A percentile compares a stretch with the other conserved stretches of the same genome.
These are phyloP conservation scores for Agaricus subrufescens DNA, from an alignment of 768 basidiomycete genomes.

Conservation along the genomic window DNA sequence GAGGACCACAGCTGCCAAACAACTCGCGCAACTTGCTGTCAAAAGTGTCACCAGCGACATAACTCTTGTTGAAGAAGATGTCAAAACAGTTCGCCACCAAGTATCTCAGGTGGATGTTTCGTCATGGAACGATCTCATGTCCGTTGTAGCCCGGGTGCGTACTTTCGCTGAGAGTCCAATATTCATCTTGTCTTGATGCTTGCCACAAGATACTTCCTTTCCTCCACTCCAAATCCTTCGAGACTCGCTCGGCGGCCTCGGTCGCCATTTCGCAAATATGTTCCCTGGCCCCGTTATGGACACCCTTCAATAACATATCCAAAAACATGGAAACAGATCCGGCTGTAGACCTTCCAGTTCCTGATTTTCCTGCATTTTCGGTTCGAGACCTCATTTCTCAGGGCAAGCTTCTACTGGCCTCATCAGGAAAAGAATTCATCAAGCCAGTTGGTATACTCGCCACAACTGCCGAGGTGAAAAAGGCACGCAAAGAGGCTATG, in stretches of 20 bases:
- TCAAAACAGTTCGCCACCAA: slow-evolving; percentile 61
- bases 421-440: slow-evolving; percentile 89
- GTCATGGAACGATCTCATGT: slow-evolving; percentile 88
- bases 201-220: slow-evolving; percentile 75
- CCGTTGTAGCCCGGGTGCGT: slow-evolving; percentile 83
- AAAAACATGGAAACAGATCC: slow-evolving; percentile 18
- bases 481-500: slow-evolving; percentile 87
- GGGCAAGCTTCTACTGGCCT: slow-evolving; percentile 77
- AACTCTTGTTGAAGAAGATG: slow-evolving; percentile 66
- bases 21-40: slow-evolving; percentile 87
- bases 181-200: slow-evolving; percentile 9
- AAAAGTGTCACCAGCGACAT: slow-evolving; percentile 84
- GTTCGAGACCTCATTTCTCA: slow-evolving; percentile 73
- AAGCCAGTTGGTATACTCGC: slow-evolving; percentile 70
- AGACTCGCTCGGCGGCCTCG: slow-evolving; percentile 88
- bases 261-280: slow-evolving; percentile 87
- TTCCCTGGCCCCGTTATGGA: slow-evolving; percentile 78
- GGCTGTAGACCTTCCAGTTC: slow-evolving; percentile 27
- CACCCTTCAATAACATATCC: slow-evolving; percentile 36
- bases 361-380: slow-evolving; percentile 72
- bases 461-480: slow-evolving; percentile 75
- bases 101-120: slow-evolving; percentile 56
- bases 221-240: slow-evolving; percentile 87
- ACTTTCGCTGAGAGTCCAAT: not conserved
- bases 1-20: slow-evolving; percentile 93